Evolutionary conservation across 225 moss, liverwort and hornwort species (phyloP), one percentile per base, ranked within the genome.

Genomic region (Sphagnum contortum): DNA sequence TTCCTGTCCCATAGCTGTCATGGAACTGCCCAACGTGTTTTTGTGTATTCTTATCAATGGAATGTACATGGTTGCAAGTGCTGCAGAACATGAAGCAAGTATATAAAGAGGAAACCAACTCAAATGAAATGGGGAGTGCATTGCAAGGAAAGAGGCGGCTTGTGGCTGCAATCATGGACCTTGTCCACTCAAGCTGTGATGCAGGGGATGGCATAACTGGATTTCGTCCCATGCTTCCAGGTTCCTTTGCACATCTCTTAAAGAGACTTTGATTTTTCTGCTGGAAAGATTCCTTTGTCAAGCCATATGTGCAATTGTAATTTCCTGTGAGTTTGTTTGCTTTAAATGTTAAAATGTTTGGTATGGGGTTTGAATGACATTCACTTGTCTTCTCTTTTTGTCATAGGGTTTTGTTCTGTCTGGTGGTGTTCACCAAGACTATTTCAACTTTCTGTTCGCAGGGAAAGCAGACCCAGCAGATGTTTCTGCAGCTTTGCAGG

Each of bases 101-200:
- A 78, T 76, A 80, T 66, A 87, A 86, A 69, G 82, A 71, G 49
- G 82, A 83, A 71, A 69, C 69, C 72, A 29, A 29, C 29, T 60
- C 75, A 67, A 68, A 65, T 47, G 76, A 80, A 68, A 74, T 73
- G 53, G 72, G 69, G 68, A 77, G 81, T 64, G 71, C 75, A 57
- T 86, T 77, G 66, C 82, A 71, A 65, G 98, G 98, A 70, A 93
- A 86, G 81, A 93, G 98, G 74, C 79, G 93, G 79, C 86, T 98
- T 75, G 86, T 98, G 58, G 89, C 93, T 68, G 98, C 93, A 47
- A 91, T 98, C 55, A 91, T 98, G 87, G 98, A 98, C 80, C 86
- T 93, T 53, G 81, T 98, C 71, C 91, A 93, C 64, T 81, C 87
- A 55, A 91, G 88, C 82, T 93, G 90, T 70, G 91, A 93, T 72